A percentile compares a stretch with the other conserved stretches of the same genome.
These are phyloP conservation scores for Geotrichum bryndzae DNA, from an alignment of 1,139 yeast genomes.

Conservation along the genomic window DNA sequence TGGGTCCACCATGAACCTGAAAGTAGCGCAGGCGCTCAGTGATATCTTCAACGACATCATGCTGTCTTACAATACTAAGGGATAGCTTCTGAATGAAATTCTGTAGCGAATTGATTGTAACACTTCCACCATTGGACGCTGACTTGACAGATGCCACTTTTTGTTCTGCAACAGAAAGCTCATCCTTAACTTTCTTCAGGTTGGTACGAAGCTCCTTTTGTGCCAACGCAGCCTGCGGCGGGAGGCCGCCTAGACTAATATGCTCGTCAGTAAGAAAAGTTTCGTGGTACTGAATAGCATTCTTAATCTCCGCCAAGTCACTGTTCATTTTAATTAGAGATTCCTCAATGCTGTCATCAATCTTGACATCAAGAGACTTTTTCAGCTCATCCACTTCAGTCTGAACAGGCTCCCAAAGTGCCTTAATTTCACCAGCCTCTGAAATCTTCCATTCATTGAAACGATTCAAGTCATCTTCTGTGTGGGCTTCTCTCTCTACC, in stretches of 20 bases:
- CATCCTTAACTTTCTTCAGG: slow-evolving; percentile 19
- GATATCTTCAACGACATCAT: not conserved
- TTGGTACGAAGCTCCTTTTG: slow-evolving; percentile 23
- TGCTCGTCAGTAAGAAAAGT: slow-evolving; percentile 22
- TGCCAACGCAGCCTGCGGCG: slow-evolving; percentile 26
- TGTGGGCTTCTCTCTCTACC: slow-evolving; percentile 7
- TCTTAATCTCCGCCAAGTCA: slow-evolving; percentile 24
- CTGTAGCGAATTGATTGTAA: not conserved
- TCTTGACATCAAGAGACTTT: slow-evolving; percentile 5
- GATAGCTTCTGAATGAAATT: not conserved
- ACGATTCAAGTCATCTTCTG: slow-evolving; percentile 19
- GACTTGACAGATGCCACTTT: not conserved
- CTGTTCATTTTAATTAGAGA: slow-evolving; percentile 19
- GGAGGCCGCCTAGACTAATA: slow-evolving; percentile 22
- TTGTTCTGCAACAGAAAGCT: slow-evolving; percentile 15
- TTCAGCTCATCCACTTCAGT: slow-evolving; percentile 9
- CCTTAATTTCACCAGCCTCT: slow-evolving; percentile 20
- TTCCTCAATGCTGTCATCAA: slow-evolving; percentile 18
- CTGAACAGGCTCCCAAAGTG: slow-evolving; percentile 20
- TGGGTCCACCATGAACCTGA: not conserved
- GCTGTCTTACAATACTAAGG: not conserved
- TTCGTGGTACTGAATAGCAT: slow-evolving; percentile 20
- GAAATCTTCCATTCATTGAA: slow-evolving; percentile 24
- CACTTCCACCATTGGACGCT: not conserved
- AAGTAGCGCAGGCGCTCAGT: not conserved